Evolutionary conservation across 306 rosid species (phyloP), one percentile per base, ranked within the genome.

Genomic region (Cicer chorassanicum): DNA sequence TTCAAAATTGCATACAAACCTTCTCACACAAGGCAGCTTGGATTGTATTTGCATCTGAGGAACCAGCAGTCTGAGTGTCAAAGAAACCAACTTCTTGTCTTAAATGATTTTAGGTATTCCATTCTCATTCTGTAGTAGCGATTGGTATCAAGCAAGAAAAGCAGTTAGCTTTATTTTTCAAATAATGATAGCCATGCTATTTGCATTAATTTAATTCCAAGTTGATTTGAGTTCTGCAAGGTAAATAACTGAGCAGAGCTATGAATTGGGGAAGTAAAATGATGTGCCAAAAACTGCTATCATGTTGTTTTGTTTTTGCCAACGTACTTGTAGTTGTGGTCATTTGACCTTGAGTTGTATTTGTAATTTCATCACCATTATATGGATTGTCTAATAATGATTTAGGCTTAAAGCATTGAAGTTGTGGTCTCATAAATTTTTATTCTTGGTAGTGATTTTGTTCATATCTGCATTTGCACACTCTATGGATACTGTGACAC

Each of bases 21-120:
- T 91, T 93, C 82, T 91, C 96, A 36, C 84, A 73, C 54, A 93
- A 81, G 51, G 90, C 93, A 70, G 86, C 97, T 88, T 93, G 96
- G 81, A 93, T 83, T 46, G 90, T 75, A 62, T 80, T 91, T 68
- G 98, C 90, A 82, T 88, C 90, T 68, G 93, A 89, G 82, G 96
- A 71, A 70, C 92, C 88, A 44, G 81, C 82, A 18, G 82, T 72
- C n/a, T 86, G 93, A 6, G 82, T 86, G 65, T 90, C 98, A 77
- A 86, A 93, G 88, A 87, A 89, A 34, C 90, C 84, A 57, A 87
- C 93, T 74, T 93, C 97, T 85, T 89, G 96, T 86, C 92, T 82
- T 45, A 93, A 97, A 19, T 45, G 98, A 84, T 86, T 86, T 93
- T 63, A 24, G 34, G 34, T 24, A 24, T 24, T 24, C 4, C 34